These are phyloP conservation scores for Fusarium fujikuroi DNA, from an alignment of 2,329 filamentous ascomycete genomes.

Conservation along the genomic window DNA sequence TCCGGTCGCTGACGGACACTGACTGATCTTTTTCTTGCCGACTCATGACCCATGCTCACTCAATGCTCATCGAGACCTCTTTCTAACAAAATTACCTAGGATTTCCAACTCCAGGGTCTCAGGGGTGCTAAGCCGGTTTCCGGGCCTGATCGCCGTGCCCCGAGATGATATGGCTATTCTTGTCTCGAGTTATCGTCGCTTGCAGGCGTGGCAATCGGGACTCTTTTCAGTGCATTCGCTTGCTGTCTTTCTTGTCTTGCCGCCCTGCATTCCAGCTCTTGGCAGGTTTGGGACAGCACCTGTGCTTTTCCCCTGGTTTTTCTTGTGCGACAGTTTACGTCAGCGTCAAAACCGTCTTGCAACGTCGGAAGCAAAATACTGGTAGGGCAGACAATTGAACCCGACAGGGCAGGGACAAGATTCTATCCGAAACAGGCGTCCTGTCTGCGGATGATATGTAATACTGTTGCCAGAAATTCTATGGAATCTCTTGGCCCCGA, in stretches of 20 bases:
- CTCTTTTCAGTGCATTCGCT: slow-evolving; percentile 3
- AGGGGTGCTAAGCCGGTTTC: slow-evolving; percentile 19
- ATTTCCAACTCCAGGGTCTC: slow-evolving; percentile 19
- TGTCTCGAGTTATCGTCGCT: slow-evolving; percentile 13
- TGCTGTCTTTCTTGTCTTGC: slow-evolving; percentile 1
- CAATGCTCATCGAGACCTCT: slow-evolving; percentile 14
- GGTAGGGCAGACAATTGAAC: neutral
- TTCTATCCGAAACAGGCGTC: slow-evolving; percentile 9
- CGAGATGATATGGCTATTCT: slow-evolving; percentile 21
- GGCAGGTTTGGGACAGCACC: neutral
- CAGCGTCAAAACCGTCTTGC: neutral
- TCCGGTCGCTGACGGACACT: slow-evolving; percentile 10
- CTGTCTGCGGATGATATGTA: neutral
- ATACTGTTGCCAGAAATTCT: neutral
- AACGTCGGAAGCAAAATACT: slow-evolving; percentile 1
- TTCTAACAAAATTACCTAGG: slow-evolving; percentile 26
- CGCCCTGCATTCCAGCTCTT: slow-evolving; percentile 25
- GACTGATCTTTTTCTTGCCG: slow-evolving; percentile 16
- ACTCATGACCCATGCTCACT: slow-evolving; percentile 23
- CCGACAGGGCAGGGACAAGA: neutral
- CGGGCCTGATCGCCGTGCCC: slow-evolving; percentile 27
- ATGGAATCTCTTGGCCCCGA: neutral
- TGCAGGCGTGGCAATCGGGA: slow-evolving; percentile 9
- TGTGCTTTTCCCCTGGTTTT: neutral
- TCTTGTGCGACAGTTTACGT: slow-evolving; percentile 19